Base-by-base conservation (phyloP, 2,329 filamentous ascomycete genomes). In the Plenodomus lindquistii region DNA sequence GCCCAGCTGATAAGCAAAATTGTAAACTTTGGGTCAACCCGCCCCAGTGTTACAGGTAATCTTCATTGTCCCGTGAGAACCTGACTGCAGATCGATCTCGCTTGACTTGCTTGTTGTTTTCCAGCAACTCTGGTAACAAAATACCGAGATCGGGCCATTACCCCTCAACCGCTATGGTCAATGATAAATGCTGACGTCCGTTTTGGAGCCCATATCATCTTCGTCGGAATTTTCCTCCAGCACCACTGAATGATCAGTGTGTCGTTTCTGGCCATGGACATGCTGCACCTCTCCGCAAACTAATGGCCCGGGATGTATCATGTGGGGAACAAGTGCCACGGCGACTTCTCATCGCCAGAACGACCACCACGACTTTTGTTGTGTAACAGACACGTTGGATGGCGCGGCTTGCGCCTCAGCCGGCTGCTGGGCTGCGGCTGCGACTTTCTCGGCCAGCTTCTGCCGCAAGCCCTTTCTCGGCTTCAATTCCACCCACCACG, bases 401-500 rank as follows among this genome's bases (percentile, higher is more conserved):
- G 5, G 34, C 34, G 16, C 17, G 19, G 51, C 40, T 36, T 54
- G 52, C 47, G 59, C 46, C 48, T 54, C 52, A 43, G 44, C 39
- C 48, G 55, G 36, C 44, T 59, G 43, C 46, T 56, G 56, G 34
- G 31, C 50, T 27, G 31, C 36, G 34, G 34, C 50, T 31, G 36
- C 36, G 41, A 52, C 47, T 19, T 38, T 44, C 34, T 50, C 53
- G 45, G 44, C 31, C 38, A 45, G 36, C 44, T 48, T 46, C 48
- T 62, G 57, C 36, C 62, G 62, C 42, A 59, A 52, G 38, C 69
- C 65, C 45, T 67, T 65, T 39, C 67, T 54, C 27, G 75, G 74
- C 65, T 71, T 77, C 63, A 80, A 53, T 60, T 79, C 77, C 44
- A 77, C 69, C 64, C 77, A 72, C 74, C 75, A 79, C 15, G 74